Evolutionary conservation across 177 flowering plant genomes (phyloP), one percentile per base, ranked within the genome.

Genomic region (Telopea speciosissima): DNA sequence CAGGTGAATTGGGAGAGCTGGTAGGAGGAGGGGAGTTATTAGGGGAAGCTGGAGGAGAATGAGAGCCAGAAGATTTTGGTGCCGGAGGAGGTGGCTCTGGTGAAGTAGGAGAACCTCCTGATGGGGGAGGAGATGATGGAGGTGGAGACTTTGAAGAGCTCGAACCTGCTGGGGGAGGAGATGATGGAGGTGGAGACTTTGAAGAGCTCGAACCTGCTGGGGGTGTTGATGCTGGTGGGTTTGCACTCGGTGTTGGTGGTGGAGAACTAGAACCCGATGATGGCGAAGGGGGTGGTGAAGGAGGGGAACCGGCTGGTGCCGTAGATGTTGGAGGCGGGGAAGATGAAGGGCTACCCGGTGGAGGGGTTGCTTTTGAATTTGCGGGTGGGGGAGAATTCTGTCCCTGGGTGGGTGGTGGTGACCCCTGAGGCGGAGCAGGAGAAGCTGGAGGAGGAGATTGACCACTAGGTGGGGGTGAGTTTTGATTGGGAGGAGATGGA

Each of bases 281-380:
- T 1, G 75, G 62, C 10, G 72, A 60, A 54, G 81, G 36, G n/a
- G 83, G 68, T 3, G 74, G 64, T 1, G 80, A 66, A 8, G 17
- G 40, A 36, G 40, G 40, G 40, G 40, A 36, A 36, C 40, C 9
- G 40, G 40, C 5, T 36, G 40, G 24, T 25, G 54, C 1, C 3
- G 3, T 16, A 12, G 54, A 16, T 49, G 54, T 3, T 1, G 54
- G 54, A 49, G 54, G 54, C 19, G 54, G 8, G 19, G 54, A 49
- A 49, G 54, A 49, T 12, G 49, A 3, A 44, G 49, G 10, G 13
- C 10, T 13, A 44, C 14, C 10, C 8, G 49, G 49, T 44, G 54
- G 54, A 49, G 54, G 54, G 17, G 54, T 49, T 17, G 54, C 54
- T 5, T 3, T 49, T 49, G 54, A 13, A 12, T 3, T 9, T 44